Evolutionary conservation across 2,329 filamentous ascomycete species (phyloP), one percentile per base, ranked within the genome.

Genomic region (Ustulina deusta): DNA sequence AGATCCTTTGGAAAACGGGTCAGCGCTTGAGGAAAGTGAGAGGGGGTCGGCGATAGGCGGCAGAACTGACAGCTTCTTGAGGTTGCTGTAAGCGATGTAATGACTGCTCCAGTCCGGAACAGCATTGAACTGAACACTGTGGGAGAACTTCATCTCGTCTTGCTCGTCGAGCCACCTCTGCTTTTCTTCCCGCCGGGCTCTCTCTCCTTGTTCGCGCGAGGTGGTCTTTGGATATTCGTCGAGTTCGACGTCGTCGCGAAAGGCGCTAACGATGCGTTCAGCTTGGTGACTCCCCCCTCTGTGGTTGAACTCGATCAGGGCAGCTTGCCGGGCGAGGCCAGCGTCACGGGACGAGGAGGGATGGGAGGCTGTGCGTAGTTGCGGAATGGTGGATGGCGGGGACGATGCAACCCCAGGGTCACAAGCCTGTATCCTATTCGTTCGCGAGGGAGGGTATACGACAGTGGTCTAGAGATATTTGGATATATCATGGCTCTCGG

Each of bases 81-180:
- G 87, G 78, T 97, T 98, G 83, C 94, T 97, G 82, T 99, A 99
- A 68, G 94, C 93, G 78, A 99, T 97, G 81, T 99, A 99, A 81
- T 98, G 90, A 76, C 91, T 94, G 84, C 93, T 97, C 96, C 96
- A 99, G 82, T 99, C 96, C n/a, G 96, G 96, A 75, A 99, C 96
- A 71, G 96, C 94, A 84, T 99, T 99, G 84, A 99, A 99, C 85
- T 99, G 96, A 75, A 99, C 91, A 82, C 95, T 98, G 81, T 99
- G 96, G 20, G 95, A 98, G 86, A 99, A 99, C 90, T 98, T 98
- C 96, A 99, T 99, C 78, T 93, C 93, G 89, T 92, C 90, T 73
- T 85, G 87, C 74, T 90, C 85, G 74, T 92, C 88, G 75, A 94
- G 89, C 85, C 88, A 87, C 77, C 84, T 83, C 79, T 89, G 86